phyloP scores from a whole-genome alignment of 2,329 filamentous ascomycete species.

The Pestalotiopsis sp. region DNA sequence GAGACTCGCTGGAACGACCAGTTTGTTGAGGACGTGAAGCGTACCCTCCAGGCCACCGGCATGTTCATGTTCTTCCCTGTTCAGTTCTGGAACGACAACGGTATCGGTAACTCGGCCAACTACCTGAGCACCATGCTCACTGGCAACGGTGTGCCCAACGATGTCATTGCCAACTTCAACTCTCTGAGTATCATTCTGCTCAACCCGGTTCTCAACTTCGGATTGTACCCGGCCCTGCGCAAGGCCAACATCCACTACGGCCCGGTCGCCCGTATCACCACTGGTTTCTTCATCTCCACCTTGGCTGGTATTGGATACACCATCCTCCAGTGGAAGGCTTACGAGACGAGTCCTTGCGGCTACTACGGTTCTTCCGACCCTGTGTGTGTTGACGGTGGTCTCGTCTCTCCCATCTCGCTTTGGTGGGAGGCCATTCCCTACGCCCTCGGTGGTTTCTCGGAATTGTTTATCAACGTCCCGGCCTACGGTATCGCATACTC shows the following conservation, averaged over 20 bases:
- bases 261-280: slow-evolving; percentile 50
- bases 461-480: slow-evolving; percentile 54
- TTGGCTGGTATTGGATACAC: slow-evolving; percentile 46
- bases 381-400: slow-evolving; percentile 34
- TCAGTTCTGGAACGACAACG: slow-evolving; percentile 46
- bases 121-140: slow-evolving; percentile 50
- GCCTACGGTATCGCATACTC: slow-evolving; percentile 56
- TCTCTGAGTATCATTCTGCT: slow-evolving; percentile 48
- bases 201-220: slow-evolving; percentile 49
- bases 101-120: slow-evolving; percentile 49
- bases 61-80: slow-evolving; percentile 58
- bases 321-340: slow-evolving; percentile 42
- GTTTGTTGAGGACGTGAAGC: slow-evolving; percentile 67
- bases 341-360: slow-evolving; percentile 43
- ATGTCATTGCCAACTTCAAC: slow-evolving; percentile 53
- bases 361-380: slow-evolving; percentile 36
- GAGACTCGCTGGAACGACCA: slow-evolving; percentile 61
- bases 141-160: slow-evolving; percentile 53
- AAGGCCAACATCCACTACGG: slow-evolving; percentile 46
- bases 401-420: slow-evolving; percentile 48
- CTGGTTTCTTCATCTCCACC: slow-evolving; percentile 51
- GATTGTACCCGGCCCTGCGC: slow-evolving; percentile 48
- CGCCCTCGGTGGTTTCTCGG: slow-evolving; percentile 51
- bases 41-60: slow-evolving; percentile 63
- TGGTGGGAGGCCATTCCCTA: slow-evolving; percentile 61